These are phyloP conservation scores for Hura crepitans DNA, from an alignment of 441 rosid species.

Conservation along the genomic window DNA sequence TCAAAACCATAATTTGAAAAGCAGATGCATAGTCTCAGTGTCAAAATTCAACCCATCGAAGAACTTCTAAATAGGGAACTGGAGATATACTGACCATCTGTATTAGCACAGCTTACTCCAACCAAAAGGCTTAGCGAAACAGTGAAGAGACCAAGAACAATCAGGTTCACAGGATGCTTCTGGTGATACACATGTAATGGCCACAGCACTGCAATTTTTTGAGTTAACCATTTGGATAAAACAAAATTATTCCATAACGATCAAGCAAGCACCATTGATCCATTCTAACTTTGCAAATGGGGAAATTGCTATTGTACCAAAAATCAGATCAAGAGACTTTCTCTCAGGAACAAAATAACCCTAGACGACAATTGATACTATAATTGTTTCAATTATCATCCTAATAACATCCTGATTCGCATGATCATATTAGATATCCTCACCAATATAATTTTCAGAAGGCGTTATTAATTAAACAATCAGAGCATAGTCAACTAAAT, in stretches of 20 bases:
- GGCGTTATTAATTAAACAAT: background rate
- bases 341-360: background rate
- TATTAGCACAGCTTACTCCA: constrained; percentile 85
- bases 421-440: background rate
- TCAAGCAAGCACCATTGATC: background rate
- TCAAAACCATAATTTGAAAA: background rate
- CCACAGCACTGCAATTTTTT: constrained; percentile 67
- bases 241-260: background rate
- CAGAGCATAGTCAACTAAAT: background rate
- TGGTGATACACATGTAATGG: constrained; percentile 85
- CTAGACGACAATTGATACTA: background rate
- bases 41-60: constrained; percentile 1
- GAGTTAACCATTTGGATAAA: constrained; percentile 10
- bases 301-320: background rate
- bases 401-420: background rate
- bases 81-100: constrained; percentile 49
- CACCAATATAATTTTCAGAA: background rate
- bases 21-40: background rate
- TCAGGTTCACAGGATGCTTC: constrained; percentile 84
- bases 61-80: background rate
- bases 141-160: constrained; percentile 85
- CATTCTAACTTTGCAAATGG: background rate
- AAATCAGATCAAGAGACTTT: background rate
- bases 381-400: background rate
- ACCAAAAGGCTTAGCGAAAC: constrained; percentile 73